A percentile compares a stretch with the other conserved stretches of the same genome.
These are phyloP conservation scores for Entomortierella lignicola DNA, from an alignment of 192 early-diverging fungal species.

Conservation along the genomic window DNA sequence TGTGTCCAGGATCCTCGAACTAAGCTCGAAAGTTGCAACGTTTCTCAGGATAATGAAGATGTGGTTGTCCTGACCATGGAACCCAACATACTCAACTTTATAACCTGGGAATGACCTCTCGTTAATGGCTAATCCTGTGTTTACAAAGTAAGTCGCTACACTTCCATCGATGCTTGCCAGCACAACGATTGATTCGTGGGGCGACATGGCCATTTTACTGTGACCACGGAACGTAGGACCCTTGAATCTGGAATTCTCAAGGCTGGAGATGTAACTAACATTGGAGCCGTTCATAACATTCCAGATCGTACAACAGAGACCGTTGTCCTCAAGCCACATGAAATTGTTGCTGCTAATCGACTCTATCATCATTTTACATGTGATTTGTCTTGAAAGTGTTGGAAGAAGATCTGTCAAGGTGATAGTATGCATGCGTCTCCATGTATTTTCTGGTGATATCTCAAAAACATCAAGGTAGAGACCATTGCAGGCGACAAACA, in stretches of 20 bases:
- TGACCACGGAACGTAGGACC: constrained; percentile 43
- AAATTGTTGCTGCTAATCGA: constrained; percentile 38
- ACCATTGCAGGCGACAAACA: constrained; percentile 41
- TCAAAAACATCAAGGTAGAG: constrained; percentile 36
- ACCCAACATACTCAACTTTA: constrained; percentile 44
- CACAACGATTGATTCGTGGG: constrained; percentile 45
- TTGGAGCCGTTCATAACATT: constrained; percentile 34
- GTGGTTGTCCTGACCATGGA: constrained; percentile 31
- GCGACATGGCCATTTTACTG: constrained; percentile 44
- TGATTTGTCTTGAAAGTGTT: constrained; percentile 37
- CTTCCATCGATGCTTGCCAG: constrained; percentile 44
- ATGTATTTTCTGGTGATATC: constrained; percentile 26
- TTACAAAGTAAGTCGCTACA: constrained; percentile 40
- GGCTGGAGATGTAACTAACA: constrained; percentile 35
- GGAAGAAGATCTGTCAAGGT: constrained; percentile 34
- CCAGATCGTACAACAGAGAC: constrained; percentile 46
- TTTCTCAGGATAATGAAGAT: constrained; percentile 27
- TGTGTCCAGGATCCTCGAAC: constrained; percentile 26
- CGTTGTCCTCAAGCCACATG: constrained; percentile 48
- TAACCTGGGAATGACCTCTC: constrained; percentile 27
- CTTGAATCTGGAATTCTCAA: constrained; percentile 35
- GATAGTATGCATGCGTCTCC: constrained; percentile 41
- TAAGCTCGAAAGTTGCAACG: constrained; percentile 21
- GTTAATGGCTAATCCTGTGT: constrained; percentile 38
- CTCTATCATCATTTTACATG: constrained; percentile 54